Evolutionary conservation across 2,329 filamentous ascomycete genomes (phyloP), one percentile per base, ranked within the genome.

Genomic region (Penicillium psychrosexuale): DNA sequence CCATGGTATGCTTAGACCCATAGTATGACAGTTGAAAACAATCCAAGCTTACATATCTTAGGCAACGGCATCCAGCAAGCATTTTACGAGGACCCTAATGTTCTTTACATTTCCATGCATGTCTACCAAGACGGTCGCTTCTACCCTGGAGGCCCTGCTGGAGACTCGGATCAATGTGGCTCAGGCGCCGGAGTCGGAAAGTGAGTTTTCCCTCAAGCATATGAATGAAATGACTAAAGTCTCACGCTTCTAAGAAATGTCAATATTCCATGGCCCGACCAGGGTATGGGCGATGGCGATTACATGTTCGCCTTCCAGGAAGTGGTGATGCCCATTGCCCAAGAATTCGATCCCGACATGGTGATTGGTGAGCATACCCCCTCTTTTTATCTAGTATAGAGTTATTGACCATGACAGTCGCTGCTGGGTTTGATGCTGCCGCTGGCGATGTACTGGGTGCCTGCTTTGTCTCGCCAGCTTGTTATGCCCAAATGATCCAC

Each of bases 401-500:
- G 42, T 36, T 55, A 42, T 61, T 63, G 59, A 69, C 39, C 27
- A 44, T 22, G 36, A 19, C 55, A 80, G 88, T 99, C 54, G 94
- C 94, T 19, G 91, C 94, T 39, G 94, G 94, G 0, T 99, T 99
- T 65, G 94, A 99, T 71, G 94, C 94, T 15, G 94, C 94, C 0
- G 90, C 89, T 61, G 94, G 94, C 12, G 94, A 99, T 72, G 87
- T 94, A 68, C 82, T 99, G 1, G 94, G 94, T 47, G 91, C 89
- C 31, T 99, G 94, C 71, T 93, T 91, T 67, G 94, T 99, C 5
- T 88, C 91, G 1, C 94, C 94, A 0, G 77, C 86, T 5, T 96
- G 94, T 69, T 99, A 97, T 70, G 90, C 92, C 13, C 93, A 99
- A 69, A 97, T 99, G 94, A 97, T 94, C 15, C 91, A 97, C 69